Conservation (phyloP, 1,284 basidiomycete species). For the Malassezia yamatoensis region DNA sequence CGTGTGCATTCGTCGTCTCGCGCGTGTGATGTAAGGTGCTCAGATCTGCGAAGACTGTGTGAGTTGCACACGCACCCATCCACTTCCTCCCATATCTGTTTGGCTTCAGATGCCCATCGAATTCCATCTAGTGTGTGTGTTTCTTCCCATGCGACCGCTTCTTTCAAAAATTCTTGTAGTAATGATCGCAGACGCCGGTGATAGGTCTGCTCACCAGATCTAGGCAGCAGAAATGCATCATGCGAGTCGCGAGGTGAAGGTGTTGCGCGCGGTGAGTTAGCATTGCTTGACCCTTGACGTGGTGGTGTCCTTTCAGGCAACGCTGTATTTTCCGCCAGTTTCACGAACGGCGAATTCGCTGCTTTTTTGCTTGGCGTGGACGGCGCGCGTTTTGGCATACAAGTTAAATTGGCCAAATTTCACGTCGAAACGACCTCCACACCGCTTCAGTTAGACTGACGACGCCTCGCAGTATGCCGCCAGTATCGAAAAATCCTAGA, state of each 20-base stretch:
- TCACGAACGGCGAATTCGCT: conserved; percentile 22
- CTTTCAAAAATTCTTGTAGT: conserved; percentile 23
- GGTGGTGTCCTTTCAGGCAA: not conserved
- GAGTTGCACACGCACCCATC: not conserved
- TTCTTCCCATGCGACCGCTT: conserved; percentile 33
- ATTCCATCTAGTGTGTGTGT: conserved; percentile 35
- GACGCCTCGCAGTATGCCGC: not conserved
- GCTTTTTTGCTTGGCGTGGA: conserved; percentile 1
- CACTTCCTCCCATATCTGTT: conserved; percentile 32
- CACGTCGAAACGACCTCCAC: not conserved
- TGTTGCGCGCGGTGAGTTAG: not conserved
- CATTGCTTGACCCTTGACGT: not conserved
- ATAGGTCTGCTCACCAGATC: conserved; percentile 31
- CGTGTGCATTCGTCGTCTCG: conserved; percentile 17
- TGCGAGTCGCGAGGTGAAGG: conserved; percentile 5
- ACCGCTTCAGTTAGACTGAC: too few relatives aligned
- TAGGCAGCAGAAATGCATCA: conserved; percentile 21
- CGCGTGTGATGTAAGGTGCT: not conserved
- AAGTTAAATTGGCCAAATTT: not conserved
- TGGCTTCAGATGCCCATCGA: conserved; percentile 28
- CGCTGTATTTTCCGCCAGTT: conserved; percentile 15
- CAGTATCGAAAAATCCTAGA: not conserved
- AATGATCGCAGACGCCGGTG: conserved; percentile 29
- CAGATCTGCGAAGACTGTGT: too few relatives aligned
- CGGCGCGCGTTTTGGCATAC: conserved; percentile 9